A percentile compares a stretch with the other conserved stretches of the same genome.
These are phyloP conservation scores for Aegilops umbellulata DNA, from an alignment of 176 grass and related monocot species.

Conservation along the genomic window DNA sequence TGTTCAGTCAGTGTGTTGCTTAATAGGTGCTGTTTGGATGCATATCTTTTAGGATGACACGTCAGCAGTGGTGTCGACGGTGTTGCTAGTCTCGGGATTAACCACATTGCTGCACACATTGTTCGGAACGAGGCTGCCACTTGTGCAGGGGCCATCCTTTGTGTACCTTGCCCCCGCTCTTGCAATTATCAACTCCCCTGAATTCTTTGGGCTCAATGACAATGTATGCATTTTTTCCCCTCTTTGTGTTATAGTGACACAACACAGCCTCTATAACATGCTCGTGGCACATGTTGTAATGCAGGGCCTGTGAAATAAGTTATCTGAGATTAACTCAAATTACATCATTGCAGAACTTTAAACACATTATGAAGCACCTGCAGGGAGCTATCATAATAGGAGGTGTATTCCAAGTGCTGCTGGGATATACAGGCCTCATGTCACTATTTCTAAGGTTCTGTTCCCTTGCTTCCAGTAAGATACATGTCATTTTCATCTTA, in stretches of 20 bases:
- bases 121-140: conserved; percentile 81
- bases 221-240: conserved; percentile 54
- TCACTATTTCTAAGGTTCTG: conserved; percentile 65
- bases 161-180: conserved; percentile 91
- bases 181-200: conserved; percentile 83
- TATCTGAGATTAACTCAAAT: not conserved
- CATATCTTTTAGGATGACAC: conserved; percentile 68
- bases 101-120: conserved; percentile 82
- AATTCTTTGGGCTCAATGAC: conserved; percentile 83
- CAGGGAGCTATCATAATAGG: conserved; percentile 93
- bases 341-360: conserved; percentile 76
- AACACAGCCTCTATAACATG: not conserved
- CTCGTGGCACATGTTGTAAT: conserved; percentile 3
- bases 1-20: not conserved
- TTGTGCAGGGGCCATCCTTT: conserved; percentile 94
- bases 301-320: not conserved
- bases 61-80: conserved; percentile 84
- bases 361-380: conserved; percentile 97
- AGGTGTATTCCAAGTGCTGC: conserved; percentile 77
- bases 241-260: not conserved
- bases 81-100: conserved; percentile 73
- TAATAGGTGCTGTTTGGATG: conserved; percentile 8
- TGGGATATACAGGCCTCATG: conserved; percentile 91
- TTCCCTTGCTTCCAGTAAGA: conserved; percentile 5
- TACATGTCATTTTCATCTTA: not conserved